Base-by-base conservation (phyloP, 2,329 filamentous ascomycete genomes). In the Cytospora schulzeri region DNA sequence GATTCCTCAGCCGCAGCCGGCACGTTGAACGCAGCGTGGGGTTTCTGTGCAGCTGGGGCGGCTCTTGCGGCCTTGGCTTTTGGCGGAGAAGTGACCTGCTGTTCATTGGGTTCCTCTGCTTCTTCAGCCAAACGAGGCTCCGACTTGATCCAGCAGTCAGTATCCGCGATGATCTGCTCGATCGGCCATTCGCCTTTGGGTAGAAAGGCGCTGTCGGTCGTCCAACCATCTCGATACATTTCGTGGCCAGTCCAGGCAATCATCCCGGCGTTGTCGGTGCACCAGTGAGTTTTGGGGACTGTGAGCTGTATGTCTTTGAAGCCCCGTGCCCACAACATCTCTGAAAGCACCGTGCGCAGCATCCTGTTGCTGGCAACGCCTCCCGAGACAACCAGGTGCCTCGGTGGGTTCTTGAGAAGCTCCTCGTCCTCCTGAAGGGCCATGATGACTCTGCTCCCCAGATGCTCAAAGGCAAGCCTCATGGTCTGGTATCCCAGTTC, bases 211-310 rank as follows among this genome's bases (percentile, higher is more conserved):
- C 93, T 72, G 24, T 85, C 83, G 11, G 87, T 89, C 65, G 80
- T 77, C 81, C 86, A 93, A 0, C 94, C 93, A 1, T 85, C 86
- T 75, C 91, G 84, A 72, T 85, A 97, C 93, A 99, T 97, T 77
- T 98, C 93, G 69, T 93, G 84, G 0, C 90, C 95, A 1, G 93
- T 83, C 94, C 95, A 98, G 1, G 90, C 94, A 74, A 98, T 93
- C 95, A 99, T 99, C 56, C 93, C 92, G 15, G 95, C 95, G 76
- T 99, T 98, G 73, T 99, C 95, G 0, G 92, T 97, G 73, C 95
- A 98, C 60, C 94, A 81, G 51, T 82, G 80, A 12, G 85, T 76
- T 3, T 93, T 93, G n/a, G 95, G 94, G 62, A 90, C 91, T 33
- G 89, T 77, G 9, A 97, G 75, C 14, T 81, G 71, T 31, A 96